A percentile compares a stretch with the other conserved stretches of the same genome.
These are phyloP conservation scores for Penicillium canariense DNA, from an alignment of 495 filamentous ascomycete species.

Conservation along the genomic window DNA sequence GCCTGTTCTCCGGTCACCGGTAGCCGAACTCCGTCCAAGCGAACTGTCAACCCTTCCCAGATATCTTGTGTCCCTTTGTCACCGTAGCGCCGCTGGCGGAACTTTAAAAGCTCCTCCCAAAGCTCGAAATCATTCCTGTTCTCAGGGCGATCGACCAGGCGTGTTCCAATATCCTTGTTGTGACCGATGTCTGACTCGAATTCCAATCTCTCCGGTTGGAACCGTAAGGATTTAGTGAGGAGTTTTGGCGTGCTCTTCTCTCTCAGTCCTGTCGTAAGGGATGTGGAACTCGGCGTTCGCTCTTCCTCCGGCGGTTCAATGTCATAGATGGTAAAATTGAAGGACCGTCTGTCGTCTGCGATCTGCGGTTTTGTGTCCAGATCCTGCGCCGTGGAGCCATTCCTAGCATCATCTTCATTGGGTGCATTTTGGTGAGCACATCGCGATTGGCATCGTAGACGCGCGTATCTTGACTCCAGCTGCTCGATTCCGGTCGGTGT, in stretches of 20 bases:
- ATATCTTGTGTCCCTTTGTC: constrained; percentile 56
- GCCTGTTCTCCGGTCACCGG: constrained; percentile 49
- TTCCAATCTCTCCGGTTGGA: constrained; percentile 36
- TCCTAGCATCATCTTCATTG: constrained; percentile 2
- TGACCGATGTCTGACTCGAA: constrained; percentile 55
- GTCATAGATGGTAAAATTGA: constrained; percentile 32
- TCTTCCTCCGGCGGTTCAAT: constrained; percentile 21
- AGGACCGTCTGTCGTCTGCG: constrained; percentile 12
- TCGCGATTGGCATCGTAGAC: constrained; percentile 32
- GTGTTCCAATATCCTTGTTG: constrained; percentile 30
- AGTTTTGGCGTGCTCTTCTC: neutral
- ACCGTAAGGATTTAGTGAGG: constrained; percentile 13
- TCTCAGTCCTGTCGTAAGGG: neutral
- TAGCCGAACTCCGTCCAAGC: constrained; percentile 40
- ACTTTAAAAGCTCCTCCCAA: constrained; percentile 65
- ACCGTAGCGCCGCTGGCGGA: constrained; percentile 59
- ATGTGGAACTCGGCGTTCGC: neutral
- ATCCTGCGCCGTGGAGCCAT: neutral
- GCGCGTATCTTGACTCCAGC: constrained; percentile 29
- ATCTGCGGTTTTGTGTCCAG: neutral
- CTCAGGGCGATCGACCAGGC: constrained; percentile 54
- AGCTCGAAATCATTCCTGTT: constrained; percentile 53
- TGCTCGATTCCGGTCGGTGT: constrained; percentile 40
- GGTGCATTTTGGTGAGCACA: constrained; percentile 1
- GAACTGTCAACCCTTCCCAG: constrained; percentile 58